Percentiles rank a stretch among this genome's conserved stretches.
These are phyloP conservation scores for Debaryomycetaceae sp. DNA, from an alignment of 1,139 yeast species.

Conservation along the genomic window DNA sequence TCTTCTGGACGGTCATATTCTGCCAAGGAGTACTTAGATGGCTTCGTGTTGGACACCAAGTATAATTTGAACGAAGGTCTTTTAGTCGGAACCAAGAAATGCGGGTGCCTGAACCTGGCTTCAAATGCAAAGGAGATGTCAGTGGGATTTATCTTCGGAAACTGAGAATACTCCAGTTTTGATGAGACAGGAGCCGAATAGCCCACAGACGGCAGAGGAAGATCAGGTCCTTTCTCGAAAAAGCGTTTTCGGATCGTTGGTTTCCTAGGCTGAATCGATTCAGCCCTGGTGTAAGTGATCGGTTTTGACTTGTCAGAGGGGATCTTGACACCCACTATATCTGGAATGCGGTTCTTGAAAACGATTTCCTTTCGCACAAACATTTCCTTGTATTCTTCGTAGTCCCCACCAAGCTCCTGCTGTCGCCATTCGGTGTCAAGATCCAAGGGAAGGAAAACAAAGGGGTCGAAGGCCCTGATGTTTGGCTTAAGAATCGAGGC, in stretches of 20 bases:
- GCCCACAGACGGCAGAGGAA: conserved; percentile 4
- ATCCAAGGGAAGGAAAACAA: conserved; percentile 54
- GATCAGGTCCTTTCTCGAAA: conserved; percentile 13
- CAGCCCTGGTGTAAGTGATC: not conserved
- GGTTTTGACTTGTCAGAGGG: conserved; percentile 12
- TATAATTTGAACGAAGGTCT: conserved; percentile 39
- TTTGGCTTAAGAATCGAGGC: conserved; percentile 51
- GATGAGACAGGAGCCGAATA: conserved; percentile 7
- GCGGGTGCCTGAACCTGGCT: conserved; percentile 44
- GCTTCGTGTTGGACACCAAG: conserved; percentile 32
- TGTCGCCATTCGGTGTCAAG: conserved; percentile 25
- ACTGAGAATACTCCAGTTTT: conserved; percentile 3
- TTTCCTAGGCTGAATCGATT: not conserved
- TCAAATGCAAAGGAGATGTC: conserved; percentile 48
- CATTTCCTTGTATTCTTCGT: conserved; percentile 33
- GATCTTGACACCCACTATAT: conserved; percentile 38
- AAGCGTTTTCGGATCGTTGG: conserved; percentile 18
- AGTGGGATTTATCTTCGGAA: conserved; percentile 27
- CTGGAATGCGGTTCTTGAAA: conserved; percentile 41
- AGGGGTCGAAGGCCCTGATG: conserved; percentile 47
- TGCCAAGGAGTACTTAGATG: conserved; percentile 33
- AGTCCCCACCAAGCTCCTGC: conserved; percentile 15
- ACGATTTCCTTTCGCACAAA: conserved; percentile 40
- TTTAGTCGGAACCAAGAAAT: conserved; percentile 40
- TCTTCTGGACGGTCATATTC: conserved; percentile 37